Conservation (phyloP, 805 yeast species). For the Vanderwaltozyma yarrowii region DNA sequence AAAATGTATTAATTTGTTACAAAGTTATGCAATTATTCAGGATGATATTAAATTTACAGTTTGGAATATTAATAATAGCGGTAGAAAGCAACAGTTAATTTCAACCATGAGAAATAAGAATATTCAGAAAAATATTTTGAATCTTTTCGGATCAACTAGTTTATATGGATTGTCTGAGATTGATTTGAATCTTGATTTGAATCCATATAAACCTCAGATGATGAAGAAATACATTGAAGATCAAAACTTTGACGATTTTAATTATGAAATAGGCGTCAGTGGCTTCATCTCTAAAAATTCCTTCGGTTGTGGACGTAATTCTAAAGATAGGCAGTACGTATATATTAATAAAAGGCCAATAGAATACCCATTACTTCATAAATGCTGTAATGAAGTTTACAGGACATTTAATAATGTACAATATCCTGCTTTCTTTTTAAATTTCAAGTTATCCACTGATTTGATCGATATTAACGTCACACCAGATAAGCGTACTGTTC, state of each 20-base stretch:
- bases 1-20: conserved; percentile 53
- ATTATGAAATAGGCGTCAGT: conserved; percentile 30
- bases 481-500: conserved; percentile 75
- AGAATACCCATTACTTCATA: conserved; percentile 40
- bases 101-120: conserved; percentile 44
- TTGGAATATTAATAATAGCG: conserved; percentile 38
- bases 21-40: conserved; percentile 55
- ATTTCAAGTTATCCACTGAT: conserved; percentile 43
- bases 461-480: conserved; percentile 78
- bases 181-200: conserved; percentile 32
- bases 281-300: conserved; percentile 73
- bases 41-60: conserved; percentile 51
- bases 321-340: conserved; percentile 65
- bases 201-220: conserved; percentile 20
- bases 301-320: conserved; percentile 65
- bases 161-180: conserved; percentile 47
- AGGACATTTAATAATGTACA: conserved; percentile 62
- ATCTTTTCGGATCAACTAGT: conserved; percentile 62
- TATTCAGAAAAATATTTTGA: conserved; percentile 48
- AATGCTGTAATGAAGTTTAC: conserved; percentile 64
- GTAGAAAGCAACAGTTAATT: conserved; percentile 45
- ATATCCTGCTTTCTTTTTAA: conserved; percentile 56
- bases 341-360: conserved; percentile 75
- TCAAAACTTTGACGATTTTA: conserved; percentile 9
- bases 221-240: conserved; percentile 10